Conservation (phyloP, 2,329 filamentous ascomycete genomes). For the Alternaria rosae region DNA sequence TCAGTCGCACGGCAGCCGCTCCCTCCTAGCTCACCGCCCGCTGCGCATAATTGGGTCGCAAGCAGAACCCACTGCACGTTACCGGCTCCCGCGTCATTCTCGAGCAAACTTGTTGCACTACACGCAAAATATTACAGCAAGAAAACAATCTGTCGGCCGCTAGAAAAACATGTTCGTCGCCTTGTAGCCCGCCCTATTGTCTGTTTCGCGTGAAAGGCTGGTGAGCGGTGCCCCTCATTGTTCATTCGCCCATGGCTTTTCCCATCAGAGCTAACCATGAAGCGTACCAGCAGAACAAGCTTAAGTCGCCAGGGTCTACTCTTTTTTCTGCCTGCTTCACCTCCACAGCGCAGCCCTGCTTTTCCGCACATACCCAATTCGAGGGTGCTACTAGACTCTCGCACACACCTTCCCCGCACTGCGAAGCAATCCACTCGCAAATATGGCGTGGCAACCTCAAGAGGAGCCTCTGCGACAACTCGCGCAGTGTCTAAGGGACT, state of each 20-base stretch:
- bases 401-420: slow-evolving; percentile 19
- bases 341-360: slow-evolving; percentile 15
- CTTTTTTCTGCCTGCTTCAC: slow-evolving; percentile 17
- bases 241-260: slow-evolving; percentile 31
- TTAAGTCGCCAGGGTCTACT: slow-evolving; percentile 33
- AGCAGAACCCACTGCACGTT: slow-evolving; percentile 29
- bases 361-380: slow-evolving; percentile 5
- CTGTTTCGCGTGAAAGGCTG: slow-evolving; percentile 32
- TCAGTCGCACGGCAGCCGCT: slow-evolving; percentile 37
- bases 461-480: slow-evolving; percentile 89
- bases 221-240: slow-evolving; percentile 34
- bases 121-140: slow-evolving; percentile 28
- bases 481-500: slow-evolving; percentile 87
- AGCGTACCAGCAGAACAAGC: slow-evolving; percentile 38
- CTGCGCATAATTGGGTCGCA: slow-evolving; percentile 22
- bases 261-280: slow-evolving; percentile 44
- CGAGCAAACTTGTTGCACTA: slow-evolving; percentile 43
- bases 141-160: slow-evolving; percentile 15
- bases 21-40: slow-evolving; percentile 23
- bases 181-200: slow-evolving; percentile 41
- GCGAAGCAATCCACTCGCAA: slow-evolving; percentile 22
- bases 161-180: slow-evolving; percentile 32
- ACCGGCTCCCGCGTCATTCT: slow-evolving; percentile 41
- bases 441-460: slow-evolving; percentile 92
- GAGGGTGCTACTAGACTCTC: slow-evolving; percentile 13